Evolutionary conservation across 176 grass and related monocot species (phyloP).

Genomic region (Chrysopogon serrulatus): DNA sequence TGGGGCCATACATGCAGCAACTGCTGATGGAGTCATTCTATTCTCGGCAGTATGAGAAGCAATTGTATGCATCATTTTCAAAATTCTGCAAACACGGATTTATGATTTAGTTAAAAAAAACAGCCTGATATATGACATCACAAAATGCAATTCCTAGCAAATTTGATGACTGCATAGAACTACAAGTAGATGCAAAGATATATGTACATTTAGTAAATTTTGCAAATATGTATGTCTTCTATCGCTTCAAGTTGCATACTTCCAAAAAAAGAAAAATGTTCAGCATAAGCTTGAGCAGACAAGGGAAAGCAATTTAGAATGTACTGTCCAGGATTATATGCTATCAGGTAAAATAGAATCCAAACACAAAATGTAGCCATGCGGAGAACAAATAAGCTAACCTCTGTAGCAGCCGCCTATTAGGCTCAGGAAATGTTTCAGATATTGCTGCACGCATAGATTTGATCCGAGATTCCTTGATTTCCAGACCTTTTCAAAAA

Average conservation of each 20-base stretch:
- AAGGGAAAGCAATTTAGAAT: neutral
- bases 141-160: neutral
- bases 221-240: neutral
- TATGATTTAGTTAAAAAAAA: conserved; percentile 18
- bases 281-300: neutral
- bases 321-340: neutral
- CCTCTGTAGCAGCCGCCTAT: conserved; percentile 85
- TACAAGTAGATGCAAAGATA: neutral
- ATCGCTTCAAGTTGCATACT: conserved; percentile 1
- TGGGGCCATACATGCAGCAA: conserved; percentile 99
- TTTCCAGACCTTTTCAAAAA: conserved; percentile 85
- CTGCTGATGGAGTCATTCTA: conserved; percentile 89
- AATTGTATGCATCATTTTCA: conserved; percentile 95
- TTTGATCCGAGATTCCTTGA: conserved; percentile 76
- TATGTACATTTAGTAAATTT: neutral
- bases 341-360: conserved; percentile 14
- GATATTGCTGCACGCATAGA: conserved; percentile 88
- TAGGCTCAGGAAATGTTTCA: conserved; percentile 97
- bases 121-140: neutral
- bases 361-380: conserved; percentile 12
- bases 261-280: conserved; percentile 8
- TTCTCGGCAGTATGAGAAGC: conserved; percentile 84
- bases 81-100: conserved; percentile 55
- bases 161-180: neutral
- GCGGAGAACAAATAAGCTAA: conserved; percentile 30